Evolutionary conservation across 768 basidiomycete genomes (phyloP).

Genomic region (Daedalea quercina): DNA sequence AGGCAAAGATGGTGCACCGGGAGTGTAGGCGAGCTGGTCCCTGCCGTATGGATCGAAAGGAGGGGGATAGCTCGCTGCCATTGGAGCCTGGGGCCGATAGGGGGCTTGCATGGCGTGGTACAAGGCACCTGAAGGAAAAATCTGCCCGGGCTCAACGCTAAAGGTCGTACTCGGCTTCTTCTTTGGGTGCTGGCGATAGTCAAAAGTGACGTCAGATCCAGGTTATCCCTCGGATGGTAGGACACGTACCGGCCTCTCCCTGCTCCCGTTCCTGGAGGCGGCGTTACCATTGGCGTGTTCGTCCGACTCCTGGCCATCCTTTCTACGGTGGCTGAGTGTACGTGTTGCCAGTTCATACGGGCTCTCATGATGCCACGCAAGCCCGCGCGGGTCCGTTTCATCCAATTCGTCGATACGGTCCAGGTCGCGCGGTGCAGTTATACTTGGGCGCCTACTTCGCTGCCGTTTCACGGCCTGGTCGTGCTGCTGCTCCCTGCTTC

Average conservation of each 20-base stretch:
- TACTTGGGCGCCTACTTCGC: conserved; percentile 20
- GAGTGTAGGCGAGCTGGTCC: neutral
- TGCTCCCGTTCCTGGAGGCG: neutral
- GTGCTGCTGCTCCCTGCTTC: neutral
- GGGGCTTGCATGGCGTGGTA: conserved; percentile 2
- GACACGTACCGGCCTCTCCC: neutral
- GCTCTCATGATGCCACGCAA: conserved; percentile 57
- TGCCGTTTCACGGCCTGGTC: conserved; percentile 7
- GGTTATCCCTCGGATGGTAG: neutral
- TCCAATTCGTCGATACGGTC: conserved; percentile 78
- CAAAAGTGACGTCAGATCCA: neutral
- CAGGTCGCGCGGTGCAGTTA: conserved; percentile 29
- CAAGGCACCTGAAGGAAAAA: conserved; percentile 17
- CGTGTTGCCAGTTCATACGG: conserved; percentile 49
- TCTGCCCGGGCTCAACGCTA: conserved; percentile 25
- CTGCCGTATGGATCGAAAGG: neutral
- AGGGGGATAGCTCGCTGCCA: neutral
- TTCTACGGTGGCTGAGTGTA: neutral
- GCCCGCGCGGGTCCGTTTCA: conserved; percentile 64
- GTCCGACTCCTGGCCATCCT: neutral
- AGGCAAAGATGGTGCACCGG: neutral
- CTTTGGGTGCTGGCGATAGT: neutral
- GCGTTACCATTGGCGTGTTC: neutral
- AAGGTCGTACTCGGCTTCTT: conserved; percentile 11
- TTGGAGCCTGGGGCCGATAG: neutral